Evolutionary conservation across 371 early-diverging fungal species (phyloP), one percentile per base, ranked within the genome.

Genomic region (Rhizopus microsporus): DNA sequence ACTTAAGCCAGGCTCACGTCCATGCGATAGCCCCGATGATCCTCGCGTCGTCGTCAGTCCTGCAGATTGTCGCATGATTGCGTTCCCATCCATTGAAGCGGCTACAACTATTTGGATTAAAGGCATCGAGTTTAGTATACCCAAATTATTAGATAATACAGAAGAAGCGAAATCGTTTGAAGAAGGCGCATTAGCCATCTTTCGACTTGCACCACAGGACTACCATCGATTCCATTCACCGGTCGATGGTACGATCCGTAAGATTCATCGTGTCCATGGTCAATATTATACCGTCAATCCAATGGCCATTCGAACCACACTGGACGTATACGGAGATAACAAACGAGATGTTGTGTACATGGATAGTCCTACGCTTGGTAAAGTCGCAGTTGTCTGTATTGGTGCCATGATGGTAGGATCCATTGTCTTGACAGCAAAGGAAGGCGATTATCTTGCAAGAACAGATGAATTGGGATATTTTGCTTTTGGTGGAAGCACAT

Each of bases 371-470:
- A 72, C 76, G 32, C 91, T 89, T 76, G 93, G 93, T 16, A 78
- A 73, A 16, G 89, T 93, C 3, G 92, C 90, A 0, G 74, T 85
- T 55, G 83, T 90, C 0, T 69, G 81, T 51, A 83, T 95, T 51
- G 95, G 95, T 9, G 92, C 93, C 7, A 91, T 93, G 92, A 86
- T 95, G 89, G 93, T 91, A 5, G 94, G 95, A 0, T 90, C 90
- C n/a, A 89, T 93, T 48, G 70, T 86, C 8, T 54, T 88, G 52
- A 92, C 91, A 4, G 80, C 81, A 2, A 55, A 71, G 32, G 75
- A 71, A 5, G 87, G 85, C 3, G 70, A 71, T 13, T 53, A 68
- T 8, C 81, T 90, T 5, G 68, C 74, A 34, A 69, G 91, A 49
- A 78, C 86, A 59, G 93, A 94, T 56, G 95, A 94, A 59, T 79